Conservation (phyloP, 306 rosid genomes). For the Lablab purpureus region DNA sequence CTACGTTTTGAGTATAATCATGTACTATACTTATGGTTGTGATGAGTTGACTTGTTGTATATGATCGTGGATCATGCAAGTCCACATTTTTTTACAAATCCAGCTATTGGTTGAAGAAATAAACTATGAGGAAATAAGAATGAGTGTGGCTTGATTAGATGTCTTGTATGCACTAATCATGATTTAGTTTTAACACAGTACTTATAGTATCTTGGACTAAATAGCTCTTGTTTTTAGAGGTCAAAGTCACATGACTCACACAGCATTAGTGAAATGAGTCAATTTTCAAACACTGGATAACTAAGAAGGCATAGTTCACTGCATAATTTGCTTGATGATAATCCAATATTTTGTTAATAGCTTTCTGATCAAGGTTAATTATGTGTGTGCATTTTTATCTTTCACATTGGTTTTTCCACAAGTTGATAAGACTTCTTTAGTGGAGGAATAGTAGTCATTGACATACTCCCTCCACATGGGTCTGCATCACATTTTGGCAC, state of each 20-base stretch:
- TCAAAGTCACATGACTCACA: slow-evolving; percentile 12
- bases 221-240: neutral
- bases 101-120: neutral
- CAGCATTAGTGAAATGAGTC: neutral
- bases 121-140: neutral
- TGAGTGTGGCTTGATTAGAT: neutral
- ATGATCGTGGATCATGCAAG: slow-evolving; percentile 32
- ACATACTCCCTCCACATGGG: slow-evolving; percentile 40
- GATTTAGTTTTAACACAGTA: neutral
- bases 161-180: neutral
- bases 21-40: neutral
- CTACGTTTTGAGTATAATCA: neutral
- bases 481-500: slow-evolving; percentile 47
- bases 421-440: slow-evolving; percentile 44
- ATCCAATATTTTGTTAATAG: slow-evolving; percentile 10
- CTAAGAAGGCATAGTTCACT: neutral
- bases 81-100: slow-evolving; percentile 17
- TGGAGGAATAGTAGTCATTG: slow-evolving; percentile 43
- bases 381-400: slow-evolving; percentile 5
- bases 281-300: neutral
- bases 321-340: neutral
- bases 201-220: neutral
- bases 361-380: neutral
- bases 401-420: slow-evolving; percentile 33
- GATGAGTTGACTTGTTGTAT: slow-evolving; percentile 7